Conservation (phyloP, 78 protist genomes). For the Dictyostelium brefeldianum region DNA sequence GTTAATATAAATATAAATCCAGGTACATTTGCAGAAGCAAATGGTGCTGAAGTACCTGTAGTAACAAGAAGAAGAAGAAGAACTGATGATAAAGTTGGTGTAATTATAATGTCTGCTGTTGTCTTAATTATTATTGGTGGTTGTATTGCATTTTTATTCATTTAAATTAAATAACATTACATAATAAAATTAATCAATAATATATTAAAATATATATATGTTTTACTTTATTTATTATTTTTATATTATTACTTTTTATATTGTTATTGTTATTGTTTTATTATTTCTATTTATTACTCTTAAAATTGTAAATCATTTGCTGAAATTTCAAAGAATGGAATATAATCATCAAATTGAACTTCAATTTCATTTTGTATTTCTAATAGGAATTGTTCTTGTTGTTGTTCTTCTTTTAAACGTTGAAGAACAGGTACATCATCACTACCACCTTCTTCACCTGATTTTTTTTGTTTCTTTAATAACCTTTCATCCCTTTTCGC, state of each 20-base stretch:
- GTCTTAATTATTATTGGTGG: slow-evolving; percentile 35
- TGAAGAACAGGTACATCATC: neutral
- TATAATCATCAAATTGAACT: neutral
- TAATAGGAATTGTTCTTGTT: neutral
- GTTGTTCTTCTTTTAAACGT: too few species aligned
- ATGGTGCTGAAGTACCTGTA: slow-evolving; percentile 46
- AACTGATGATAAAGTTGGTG: neutral
- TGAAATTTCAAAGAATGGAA: slow-evolving; percentile 3
- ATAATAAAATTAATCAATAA: too few species aligned
- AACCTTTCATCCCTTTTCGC: too few species aligned
- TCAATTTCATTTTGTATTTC: neutral
- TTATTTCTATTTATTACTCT: too few species aligned
- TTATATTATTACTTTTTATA: too few species aligned
- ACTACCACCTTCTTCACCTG: neutral
- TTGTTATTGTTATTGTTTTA: too few species aligned
- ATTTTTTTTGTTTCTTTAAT: neutral
- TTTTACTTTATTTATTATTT: too few species aligned
- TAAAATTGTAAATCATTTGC: neutral
- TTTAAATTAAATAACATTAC: neutral
- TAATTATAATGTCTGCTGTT: neutral
- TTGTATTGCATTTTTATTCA: slow-evolving; percentile 29
- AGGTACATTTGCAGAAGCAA: neutral
- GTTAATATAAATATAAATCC: slow-evolving; percentile 34
- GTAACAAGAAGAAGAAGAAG: slow-evolving; percentile 23
- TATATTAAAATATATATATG: too few species aligned